phyloP scores from a whole-genome alignment of 73 alveolate genomes.

The Paramecium caudatum region DNA sequence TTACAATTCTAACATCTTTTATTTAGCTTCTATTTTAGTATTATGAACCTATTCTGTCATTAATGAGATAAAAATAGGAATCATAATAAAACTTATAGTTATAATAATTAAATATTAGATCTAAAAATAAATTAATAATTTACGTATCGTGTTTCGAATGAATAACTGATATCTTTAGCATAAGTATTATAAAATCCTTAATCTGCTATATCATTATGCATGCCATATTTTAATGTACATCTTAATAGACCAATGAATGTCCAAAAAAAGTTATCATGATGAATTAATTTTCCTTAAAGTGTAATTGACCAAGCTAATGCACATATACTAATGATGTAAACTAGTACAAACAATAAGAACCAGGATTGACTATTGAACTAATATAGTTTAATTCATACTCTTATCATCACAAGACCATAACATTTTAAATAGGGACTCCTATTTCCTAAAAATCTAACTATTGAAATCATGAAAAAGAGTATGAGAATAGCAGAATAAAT shows the following conservation, averaged over 20 bases:
- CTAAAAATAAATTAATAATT: not conserved
- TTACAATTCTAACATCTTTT: not conserved
- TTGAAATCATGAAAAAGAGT: slow-evolving; percentile 37
- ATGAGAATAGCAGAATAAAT: not conserved
- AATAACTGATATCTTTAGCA: slow-evolving; percentile 6
- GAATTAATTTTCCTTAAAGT: not conserved
- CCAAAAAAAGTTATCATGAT: slow-evolving; percentile 5
- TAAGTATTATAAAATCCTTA: slow-evolving; percentile 18
- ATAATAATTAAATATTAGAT: not conserved
- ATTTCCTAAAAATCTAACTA: slow-evolving; percentile 61
- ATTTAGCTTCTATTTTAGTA: not conserved
- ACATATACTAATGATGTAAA: slow-evolving; percentile 36
- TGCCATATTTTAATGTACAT: slow-evolving; percentile 33
- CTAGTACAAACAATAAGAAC: slow-evolving; percentile 42
- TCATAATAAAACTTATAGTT: slow-evolving; percentile 1
- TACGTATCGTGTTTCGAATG: slow-evolving; percentile 30
- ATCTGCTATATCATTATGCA: slow-evolving; percentile 39
- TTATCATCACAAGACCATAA: slow-evolving; percentile 57
- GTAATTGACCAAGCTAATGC: slow-evolving; percentile 43
- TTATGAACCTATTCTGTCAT: slow-evolving; percentile 42
- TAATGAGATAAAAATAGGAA: slow-evolving; percentile 1
- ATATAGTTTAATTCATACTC: not conserved
- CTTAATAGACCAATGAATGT: slow-evolving; percentile 35
- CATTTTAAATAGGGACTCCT: slow-evolving; percentile 65
- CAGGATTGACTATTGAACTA: slow-evolving; percentile 36